Conservation (phyloP, 176 grass and related monocot species). For the Puccinellia tenuiflora region DNA sequence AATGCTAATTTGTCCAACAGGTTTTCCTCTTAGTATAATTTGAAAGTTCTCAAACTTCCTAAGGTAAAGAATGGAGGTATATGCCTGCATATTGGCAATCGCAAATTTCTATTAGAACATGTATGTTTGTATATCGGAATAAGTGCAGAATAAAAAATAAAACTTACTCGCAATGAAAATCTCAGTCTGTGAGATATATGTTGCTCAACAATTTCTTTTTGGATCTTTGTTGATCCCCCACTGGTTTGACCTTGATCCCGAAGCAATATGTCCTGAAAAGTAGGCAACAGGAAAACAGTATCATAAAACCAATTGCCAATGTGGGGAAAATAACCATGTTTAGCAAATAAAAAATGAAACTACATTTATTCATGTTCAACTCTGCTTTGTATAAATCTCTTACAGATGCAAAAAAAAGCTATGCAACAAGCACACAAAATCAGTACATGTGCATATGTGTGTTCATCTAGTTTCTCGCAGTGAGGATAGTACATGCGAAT, state of each 20-base stretch:
- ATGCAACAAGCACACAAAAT: constrained; percentile 1
- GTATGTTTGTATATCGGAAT: background rate
- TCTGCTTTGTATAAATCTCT: background rate
- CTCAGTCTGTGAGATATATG: constrained; percentile 83
- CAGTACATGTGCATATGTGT: background rate
- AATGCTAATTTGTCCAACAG: constrained; percentile 72
- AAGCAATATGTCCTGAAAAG: constrained; percentile 90
- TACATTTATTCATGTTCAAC: background rate
- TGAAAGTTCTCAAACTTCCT: constrained; percentile 76
- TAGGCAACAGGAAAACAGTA: background rate
- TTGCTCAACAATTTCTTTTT: constrained; percentile 82
- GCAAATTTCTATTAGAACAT: constrained; percentile 16
- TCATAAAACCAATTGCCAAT: background rate
- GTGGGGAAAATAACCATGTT: background rate
- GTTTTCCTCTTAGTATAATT: constrained; percentile 86
- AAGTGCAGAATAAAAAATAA: constrained; percentile 18
- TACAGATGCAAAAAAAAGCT: background rate
- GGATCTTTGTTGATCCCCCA: constrained; percentile 43
- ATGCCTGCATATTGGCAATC: constrained; percentile 60
- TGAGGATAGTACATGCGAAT: background rate
- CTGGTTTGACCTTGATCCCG: constrained; percentile 72
- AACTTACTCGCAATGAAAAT: constrained; percentile 81
- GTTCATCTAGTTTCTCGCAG: background rate
- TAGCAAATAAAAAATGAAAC: background rate
- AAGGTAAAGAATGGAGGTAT: constrained; percentile 90